Evolutionary conservation across 2,329 filamentous ascomycete genomes (phyloP).

Genomic region (Ceratocystis variospora): DNA sequence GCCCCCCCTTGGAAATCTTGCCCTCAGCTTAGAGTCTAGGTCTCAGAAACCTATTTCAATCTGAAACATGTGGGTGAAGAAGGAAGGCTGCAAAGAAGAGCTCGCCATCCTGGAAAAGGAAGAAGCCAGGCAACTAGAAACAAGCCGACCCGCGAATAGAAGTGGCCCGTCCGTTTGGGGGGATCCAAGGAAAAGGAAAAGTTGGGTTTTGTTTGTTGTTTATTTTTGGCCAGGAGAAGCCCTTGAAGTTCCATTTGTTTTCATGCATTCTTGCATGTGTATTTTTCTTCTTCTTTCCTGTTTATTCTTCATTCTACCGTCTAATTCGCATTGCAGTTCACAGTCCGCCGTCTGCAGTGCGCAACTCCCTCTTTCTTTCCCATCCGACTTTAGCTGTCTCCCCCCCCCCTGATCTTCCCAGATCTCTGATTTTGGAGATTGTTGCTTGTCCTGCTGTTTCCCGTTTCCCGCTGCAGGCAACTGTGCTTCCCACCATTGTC

Average conservation of each 20-base stretch:
- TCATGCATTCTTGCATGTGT: background rate
- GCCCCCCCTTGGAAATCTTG: background rate
- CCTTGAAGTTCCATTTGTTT: background rate
- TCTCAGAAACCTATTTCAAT: conserved; percentile 7
- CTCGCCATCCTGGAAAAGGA: background rate
- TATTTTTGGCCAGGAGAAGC: conserved; percentile 1
- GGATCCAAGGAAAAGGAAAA: background rate
- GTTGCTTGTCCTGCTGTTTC: too few relatives aligned
- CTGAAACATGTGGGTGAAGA: conserved; percentile 4
- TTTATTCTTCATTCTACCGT: background rate
- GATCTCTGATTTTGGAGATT: too few relatives aligned
- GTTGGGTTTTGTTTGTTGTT: background rate
- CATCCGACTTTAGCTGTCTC: background rate
- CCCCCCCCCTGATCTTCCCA: too few relatives aligned
- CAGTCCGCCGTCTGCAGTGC: too few relatives aligned
- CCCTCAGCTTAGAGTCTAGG: background rate
- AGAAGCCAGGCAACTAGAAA: background rate
- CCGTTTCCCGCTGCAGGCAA: too few relatives aligned
- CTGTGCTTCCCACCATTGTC: too few relatives aligned
- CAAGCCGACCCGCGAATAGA: background rate
- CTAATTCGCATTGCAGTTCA: background rate
- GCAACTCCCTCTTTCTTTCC: background rate
- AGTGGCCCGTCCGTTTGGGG: conserved; percentile 1
- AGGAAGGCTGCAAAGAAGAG: background rate
- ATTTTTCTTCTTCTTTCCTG: background rate